Evolutionary conservation across 1,284 basidiomycete species (phyloP), one percentile per base, ranked within the genome.

Genomic region (Ustanciosporium gigantosporum): DNA sequence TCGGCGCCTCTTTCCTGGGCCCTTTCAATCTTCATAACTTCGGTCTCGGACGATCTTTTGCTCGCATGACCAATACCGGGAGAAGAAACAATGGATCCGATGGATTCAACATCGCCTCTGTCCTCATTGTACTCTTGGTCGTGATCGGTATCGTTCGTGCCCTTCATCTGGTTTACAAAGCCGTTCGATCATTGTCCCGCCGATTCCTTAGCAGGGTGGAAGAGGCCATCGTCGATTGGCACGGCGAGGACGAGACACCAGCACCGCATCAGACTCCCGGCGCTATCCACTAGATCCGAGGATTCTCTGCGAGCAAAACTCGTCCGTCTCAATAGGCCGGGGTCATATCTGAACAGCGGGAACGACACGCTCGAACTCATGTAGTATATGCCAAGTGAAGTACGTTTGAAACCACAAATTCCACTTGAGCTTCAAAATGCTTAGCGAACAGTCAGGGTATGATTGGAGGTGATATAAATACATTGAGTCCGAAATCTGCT

Each of bases 21-120:
- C 62, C 66, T 5, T 50, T 68, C 50, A 67, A 67, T 31, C 44
- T 67, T 23, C 49, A 52, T 47, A 69, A 67, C 32, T 60, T 64
- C 25, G 67, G 67, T 5, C 47, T 70, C 1, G 67, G 67, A 6
- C 51, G 67, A 5, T 55, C 50, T 3, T 70, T 70, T 19, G 64
- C 64, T 5, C 53, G 67, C 40, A 50, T 66, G 46, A 62, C 67
- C 2, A 46, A 51, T 4, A 31, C 40, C 23, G 46, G 48, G 3
- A 20, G 62, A 34, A 41, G 53, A 2, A 36, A 49, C 25, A 55
- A 46, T 41, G 47, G 38, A 14, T 46, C 46, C n/a, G 64, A 67
- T n/a, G 64, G 58, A 9, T 58, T 36, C 24, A 52, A 56, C 32
- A 40, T 68, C 11, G 65, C 55, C 15, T 58, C 51, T 5, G 51